A percentile compares a stretch with the other conserved stretches of the same genome.
phyloP scores from a whole-genome alignment of 108 stramenopile species.

The Fragilaria crotonensis region DNA sequence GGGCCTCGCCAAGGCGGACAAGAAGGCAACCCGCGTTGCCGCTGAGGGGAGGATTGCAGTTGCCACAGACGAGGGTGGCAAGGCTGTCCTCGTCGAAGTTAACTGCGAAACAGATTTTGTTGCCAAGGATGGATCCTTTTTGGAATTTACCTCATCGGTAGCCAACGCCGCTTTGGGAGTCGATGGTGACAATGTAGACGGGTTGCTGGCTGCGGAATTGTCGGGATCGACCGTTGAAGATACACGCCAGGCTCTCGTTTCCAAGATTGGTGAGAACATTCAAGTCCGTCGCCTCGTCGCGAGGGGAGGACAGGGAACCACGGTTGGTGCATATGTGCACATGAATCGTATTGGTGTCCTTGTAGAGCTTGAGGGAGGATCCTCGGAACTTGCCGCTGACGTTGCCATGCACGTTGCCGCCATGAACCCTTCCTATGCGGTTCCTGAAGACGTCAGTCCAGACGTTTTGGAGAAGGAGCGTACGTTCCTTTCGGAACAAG shows the following conservation, averaged over 20 bases:
- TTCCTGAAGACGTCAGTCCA: constrained; percentile 61
- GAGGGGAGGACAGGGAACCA: constrained; percentile 24
- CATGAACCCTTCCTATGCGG: constrained; percentile 66
- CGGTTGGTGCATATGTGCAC: constrained; percentile 67
- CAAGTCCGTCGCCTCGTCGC: constrained; percentile 58
- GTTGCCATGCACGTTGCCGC: constrained; percentile 82
- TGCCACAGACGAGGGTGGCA: constrained; percentile 32
- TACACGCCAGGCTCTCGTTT: constrained; percentile 52
- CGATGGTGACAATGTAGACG: constrained; percentile 34
- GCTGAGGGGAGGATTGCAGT: constrained; percentile 73
- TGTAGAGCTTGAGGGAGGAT: constrained; percentile 51
- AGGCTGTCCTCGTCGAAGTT: constrained; percentile 74
- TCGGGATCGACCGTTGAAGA: constrained; percentile 42
- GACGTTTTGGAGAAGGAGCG: constrained; percentile 73
- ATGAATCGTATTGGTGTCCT: constrained; percentile 60
- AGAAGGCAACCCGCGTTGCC: constrained; percentile 70
- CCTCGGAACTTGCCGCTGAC: constrained; percentile 39
- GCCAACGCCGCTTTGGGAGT: constrained; percentile 38
- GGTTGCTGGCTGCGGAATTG: constrained; percentile 33
- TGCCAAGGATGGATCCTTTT: constrained; percentile 35
- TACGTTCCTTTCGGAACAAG: constrained; percentile 52
- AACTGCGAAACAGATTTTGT: constrained; percentile 91
- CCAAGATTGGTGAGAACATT: constrained; percentile 78
- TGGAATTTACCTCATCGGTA: constrained; percentile 50
- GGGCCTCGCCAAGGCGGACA: constrained; percentile 77